Conservation (phyloP, 2,329 filamentous ascomycete genomes). For the Zopfia rhizophila region DNA sequence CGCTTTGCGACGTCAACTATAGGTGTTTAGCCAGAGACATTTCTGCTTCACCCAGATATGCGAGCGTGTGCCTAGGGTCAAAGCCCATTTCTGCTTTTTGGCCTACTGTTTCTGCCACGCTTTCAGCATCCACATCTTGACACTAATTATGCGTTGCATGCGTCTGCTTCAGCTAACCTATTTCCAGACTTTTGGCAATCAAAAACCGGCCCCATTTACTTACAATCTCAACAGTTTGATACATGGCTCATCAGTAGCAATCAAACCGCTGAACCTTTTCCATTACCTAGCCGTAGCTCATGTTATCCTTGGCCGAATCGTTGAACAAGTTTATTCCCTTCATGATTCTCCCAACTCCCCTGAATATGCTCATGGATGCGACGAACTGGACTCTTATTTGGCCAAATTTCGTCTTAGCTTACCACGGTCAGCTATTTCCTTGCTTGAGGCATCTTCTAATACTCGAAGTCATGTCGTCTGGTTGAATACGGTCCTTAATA, state of each 20-base stretch:
- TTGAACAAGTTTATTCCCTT: conserved; percentile 40
- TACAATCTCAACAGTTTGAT: conserved; percentile 34
- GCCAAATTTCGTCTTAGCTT: conserved; percentile 40
- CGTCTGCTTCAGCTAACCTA: not conserved
- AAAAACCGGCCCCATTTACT: conserved; percentile 26
- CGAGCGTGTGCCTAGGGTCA: too few relatives aligned
- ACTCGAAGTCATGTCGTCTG: conserved; percentile 35
- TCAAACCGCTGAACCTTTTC: conserved; percentile 29
- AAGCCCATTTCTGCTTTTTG: too few relatives aligned
- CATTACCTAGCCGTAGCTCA: conserved; percentile 38
- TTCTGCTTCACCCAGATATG: too few relatives aligned
- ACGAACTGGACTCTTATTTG: conserved; percentile 34
- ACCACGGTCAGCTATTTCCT: conserved; percentile 32
- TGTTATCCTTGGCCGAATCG: conserved; percentile 38
- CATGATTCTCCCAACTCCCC: conserved; percentile 32
- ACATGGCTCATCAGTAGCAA: conserved; percentile 12
- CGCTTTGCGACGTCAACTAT: too few relatives aligned
- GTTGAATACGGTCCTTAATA: conserved; percentile 38
- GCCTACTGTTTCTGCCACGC: too few relatives aligned
- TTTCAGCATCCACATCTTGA: too few relatives aligned
- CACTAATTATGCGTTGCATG: too few relatives aligned
- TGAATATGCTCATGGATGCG: conserved; percentile 36
- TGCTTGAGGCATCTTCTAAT: conserved; percentile 30
- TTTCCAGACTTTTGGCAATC: not conserved
- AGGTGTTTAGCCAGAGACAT: too few relatives aligned